Conservation (phyloP, 108 stramenopile species). For the Nitzschia palea region DNA sequence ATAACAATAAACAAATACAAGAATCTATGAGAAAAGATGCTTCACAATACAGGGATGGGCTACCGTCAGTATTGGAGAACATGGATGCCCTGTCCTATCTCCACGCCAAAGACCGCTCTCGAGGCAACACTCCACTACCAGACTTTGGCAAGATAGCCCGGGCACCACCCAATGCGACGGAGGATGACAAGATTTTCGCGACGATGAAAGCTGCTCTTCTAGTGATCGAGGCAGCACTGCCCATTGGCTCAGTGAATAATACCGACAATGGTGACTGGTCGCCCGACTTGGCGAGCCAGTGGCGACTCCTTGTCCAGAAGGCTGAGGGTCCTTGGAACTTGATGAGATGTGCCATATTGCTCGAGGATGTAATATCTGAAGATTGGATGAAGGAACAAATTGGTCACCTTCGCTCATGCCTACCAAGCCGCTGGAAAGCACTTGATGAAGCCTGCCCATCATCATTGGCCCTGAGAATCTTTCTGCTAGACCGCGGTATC, state of each 20-base stretch:
- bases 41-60: slow-evolving; percentile 11
- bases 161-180: slow-evolving; percentile 34
- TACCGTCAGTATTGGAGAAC: slow-evolving; percentile 48
- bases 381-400: slow-evolving; percentile 67
- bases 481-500: slow-evolving; percentile 67
- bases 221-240: slow-evolving; percentile 81
- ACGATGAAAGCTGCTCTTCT: slow-evolving; percentile 72
- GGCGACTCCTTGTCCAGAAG: slow-evolving; percentile 60
- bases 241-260: slow-evolving; percentile 64
- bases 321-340: slow-evolving; percentile 61
- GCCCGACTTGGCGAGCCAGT: slow-evolving; percentile 52
- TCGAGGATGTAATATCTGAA: slow-evolving; percentile 72
- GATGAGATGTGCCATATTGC: slow-evolving; percentile 62
- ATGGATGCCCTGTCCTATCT: slow-evolving; percentile 58
- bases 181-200: slow-evolving; percentile 57
- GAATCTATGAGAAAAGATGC: slow-evolving; percentile 58
- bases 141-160: slow-evolving; percentile 54
- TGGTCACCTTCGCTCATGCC: slow-evolving; percentile 59
- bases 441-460: slow-evolving; percentile 71
- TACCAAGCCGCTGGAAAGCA: slow-evolving; percentile 72
- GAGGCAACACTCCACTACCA: slow-evolving; percentile 45
- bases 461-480: slow-evolving; percentile 60
- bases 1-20: slow-evolving; percentile 57
- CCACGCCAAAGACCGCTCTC: slow-evolving; percentile 53
- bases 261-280: slow-evolving; percentile 61